Percentiles rank a stretch among this genome's conserved stretches.
These are phyloP conservation scores for Gossypium arboreum DNA, from an alignment of 345 rosid genomes.

Conservation along the genomic window DNA sequence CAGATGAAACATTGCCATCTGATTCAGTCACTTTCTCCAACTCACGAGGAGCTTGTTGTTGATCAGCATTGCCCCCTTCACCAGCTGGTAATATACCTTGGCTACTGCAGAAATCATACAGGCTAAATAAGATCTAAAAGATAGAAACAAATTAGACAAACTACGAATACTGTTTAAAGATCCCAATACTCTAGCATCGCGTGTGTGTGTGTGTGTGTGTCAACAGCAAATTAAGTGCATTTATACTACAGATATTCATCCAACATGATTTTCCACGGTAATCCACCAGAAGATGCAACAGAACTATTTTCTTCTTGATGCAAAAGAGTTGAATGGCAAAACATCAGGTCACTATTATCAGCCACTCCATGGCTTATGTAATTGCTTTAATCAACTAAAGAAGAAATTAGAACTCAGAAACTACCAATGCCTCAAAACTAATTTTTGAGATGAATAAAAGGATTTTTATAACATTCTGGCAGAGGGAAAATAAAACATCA, in stretches of 20 bases:
- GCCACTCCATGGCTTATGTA: background rate
- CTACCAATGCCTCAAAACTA: background rate
- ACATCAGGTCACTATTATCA: background rate
- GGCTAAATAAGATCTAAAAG: background rate
- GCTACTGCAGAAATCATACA: conserved; percentile 32
- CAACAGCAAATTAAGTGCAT: background rate
- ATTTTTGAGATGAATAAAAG: background rate
- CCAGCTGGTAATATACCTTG: conserved; percentile 29
- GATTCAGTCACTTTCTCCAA: conserved; percentile 31
- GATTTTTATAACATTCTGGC: background rate
- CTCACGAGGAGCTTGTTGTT: conserved; percentile 35
- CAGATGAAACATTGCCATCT: conserved; percentile 23
- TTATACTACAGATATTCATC: background rate
- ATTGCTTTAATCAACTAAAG: background rate
- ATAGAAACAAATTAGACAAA: background rate
- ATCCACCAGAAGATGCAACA: background rate
- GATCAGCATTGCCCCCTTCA: conserved; percentile 38
- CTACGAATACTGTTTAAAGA: background rate
- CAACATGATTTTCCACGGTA: background rate
- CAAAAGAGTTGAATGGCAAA: background rate
- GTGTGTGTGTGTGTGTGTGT: background rate
- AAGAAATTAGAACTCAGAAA: background rate
- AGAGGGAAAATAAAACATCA: background rate
- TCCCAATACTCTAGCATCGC: background rate
- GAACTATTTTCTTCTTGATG: background rate